Evolutionary conservation across 257 asterid genomes (phyloP).

Genomic region (Ilex aquifolium): DNA sequence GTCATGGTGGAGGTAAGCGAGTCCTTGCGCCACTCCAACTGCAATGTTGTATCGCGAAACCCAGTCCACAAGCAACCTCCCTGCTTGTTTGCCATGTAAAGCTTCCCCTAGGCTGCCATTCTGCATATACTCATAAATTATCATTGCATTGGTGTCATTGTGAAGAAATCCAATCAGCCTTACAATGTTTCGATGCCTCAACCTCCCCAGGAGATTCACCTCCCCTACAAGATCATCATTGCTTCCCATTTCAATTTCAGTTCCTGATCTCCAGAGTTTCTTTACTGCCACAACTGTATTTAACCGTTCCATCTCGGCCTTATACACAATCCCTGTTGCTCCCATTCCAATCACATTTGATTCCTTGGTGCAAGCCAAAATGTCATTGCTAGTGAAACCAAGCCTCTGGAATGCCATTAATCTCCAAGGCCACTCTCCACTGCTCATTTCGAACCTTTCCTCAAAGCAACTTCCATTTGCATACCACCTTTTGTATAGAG

Average conservation of each 20-base stretch:
- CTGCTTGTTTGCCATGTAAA: conserved; percentile 50
- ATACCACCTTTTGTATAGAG: conserved; percentile 40
- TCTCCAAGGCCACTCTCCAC: conserved; percentile 74
- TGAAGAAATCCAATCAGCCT: conserved; percentile 59
- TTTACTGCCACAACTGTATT: conserved; percentile 62
- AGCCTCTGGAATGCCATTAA: conserved; percentile 80
- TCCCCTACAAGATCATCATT: conserved; percentile 60
- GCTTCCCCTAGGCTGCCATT: conserved; percentile 67
- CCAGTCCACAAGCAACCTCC: conserved; percentile 58
- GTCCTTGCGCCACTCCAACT: conserved; percentile 62
- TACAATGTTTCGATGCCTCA: conserved; percentile 63
- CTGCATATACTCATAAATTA: conserved; percentile 53
- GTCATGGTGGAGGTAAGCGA: conserved; percentile 59
- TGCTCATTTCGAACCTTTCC: conserved; percentile 39
- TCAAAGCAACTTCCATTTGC: conserved; percentile 47
- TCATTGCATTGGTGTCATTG: conserved; percentile 55
- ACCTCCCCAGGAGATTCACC: conserved; percentile 54
- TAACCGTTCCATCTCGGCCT: conserved; percentile 49
- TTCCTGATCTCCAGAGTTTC: conserved; percentile 60
- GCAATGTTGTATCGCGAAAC: conserved; percentile 59
- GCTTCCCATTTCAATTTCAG: conserved; percentile 49
- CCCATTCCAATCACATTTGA: conserved; percentile 77
- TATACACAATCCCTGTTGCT: conserved; percentile 67
- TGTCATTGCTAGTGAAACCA: conserved; percentile 53
- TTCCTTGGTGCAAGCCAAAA: conserved; percentile 62